Evolutionary conservation across 306 rosid species (phyloP).

Genomic region (Castanospermum australe): DNA sequence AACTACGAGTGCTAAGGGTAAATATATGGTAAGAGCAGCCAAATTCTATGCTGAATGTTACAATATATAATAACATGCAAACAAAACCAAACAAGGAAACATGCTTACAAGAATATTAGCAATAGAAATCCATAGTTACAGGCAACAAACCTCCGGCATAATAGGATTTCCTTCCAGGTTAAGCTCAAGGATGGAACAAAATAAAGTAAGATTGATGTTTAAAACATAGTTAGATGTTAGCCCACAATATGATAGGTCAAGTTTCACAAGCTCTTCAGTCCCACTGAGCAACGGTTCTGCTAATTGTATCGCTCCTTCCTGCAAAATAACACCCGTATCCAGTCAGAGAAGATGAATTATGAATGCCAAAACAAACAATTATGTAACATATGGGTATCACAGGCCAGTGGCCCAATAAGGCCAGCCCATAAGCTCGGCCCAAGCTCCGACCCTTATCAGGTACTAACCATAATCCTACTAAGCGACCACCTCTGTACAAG

Average conservation of each 20-base stretch:
- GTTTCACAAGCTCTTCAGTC: conserved; percentile 62
- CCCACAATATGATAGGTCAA: conserved; percentile 78
- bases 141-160: conserved; percentile 63
- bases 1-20: neutral
- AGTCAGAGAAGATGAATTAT: conserved; percentile 26
- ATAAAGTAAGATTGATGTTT: conserved; percentile 34
- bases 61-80: neutral
- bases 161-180: conserved; percentile 81
- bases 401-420: too few species aligned
- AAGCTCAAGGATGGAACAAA: conserved; percentile 67
- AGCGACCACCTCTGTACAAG: too few species aligned
- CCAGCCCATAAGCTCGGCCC: too few species aligned
- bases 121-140: neutral
- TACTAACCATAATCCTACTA: too few species aligned
- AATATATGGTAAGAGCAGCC: conserved; percentile 17
- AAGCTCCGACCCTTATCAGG: too few species aligned
- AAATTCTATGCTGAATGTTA: conserved; percentile 9
- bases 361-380: conserved; percentile 20
- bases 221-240: conserved; percentile 51
- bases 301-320: conserved; percentile 68
- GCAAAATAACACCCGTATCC: conserved; percentile 28
- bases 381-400: too few species aligned
- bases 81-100: conserved; percentile 17
- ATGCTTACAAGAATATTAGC: conserved; percentile 21
- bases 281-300: conserved; percentile 59